A percentile compares a stretch with the other conserved stretches of the same genome.
phyloP scores from a whole-genome alignment of 2,329 filamentous ascomycete genomes.

The Onygenales sp. region DNA sequence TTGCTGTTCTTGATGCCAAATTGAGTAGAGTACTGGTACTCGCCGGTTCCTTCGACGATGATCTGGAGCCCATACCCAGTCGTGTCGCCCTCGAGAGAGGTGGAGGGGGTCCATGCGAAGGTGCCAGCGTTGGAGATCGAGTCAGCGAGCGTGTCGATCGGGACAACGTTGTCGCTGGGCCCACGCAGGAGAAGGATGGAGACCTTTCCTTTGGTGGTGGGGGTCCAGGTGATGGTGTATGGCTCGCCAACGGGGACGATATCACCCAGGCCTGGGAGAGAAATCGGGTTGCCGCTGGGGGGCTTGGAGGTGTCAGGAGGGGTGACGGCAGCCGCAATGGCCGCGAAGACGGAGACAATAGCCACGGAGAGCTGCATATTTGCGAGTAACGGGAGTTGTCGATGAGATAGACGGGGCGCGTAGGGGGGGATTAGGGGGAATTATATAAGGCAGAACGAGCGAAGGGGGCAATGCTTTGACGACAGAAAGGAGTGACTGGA shows the following conservation, averaged over 20 bases:
- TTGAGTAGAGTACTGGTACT: conserved; percentile 54
- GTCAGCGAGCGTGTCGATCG: conserved; percentile 43
- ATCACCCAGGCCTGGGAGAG: conserved; percentile 40
- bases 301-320: conserved; percentile 24
- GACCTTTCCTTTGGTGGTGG: conserved; percentile 31
- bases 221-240: conserved; percentile 51
- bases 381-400: conserved; percentile 4
- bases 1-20: conserved; percentile 44
- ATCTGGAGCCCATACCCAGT: conserved; percentile 53
- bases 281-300: conserved; percentile 47
- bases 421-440: conserved; percentile 11
- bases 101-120: conserved; percentile 46
- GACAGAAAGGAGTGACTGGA: conserved; percentile 16
- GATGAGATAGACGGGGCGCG: neutral
- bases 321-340: conserved; percentile 29
- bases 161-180: conserved; percentile 45
- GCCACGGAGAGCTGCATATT: conserved; percentile 32
- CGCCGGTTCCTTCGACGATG: conserved; percentile 49
- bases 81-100: conserved; percentile 37
- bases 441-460: conserved; percentile 17
- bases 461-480: conserved; percentile 4
- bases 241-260: conserved; percentile 46
- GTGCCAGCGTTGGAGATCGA: conserved; percentile 46
- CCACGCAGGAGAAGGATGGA: conserved; percentile 53
- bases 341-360: conserved; percentile 28